A percentile compares a stretch with the other conserved stretches of the same genome.
Conservation (phyloP, 2,329 filamentous ascomycete genomes). For the Penicillium hordei region DNA sequence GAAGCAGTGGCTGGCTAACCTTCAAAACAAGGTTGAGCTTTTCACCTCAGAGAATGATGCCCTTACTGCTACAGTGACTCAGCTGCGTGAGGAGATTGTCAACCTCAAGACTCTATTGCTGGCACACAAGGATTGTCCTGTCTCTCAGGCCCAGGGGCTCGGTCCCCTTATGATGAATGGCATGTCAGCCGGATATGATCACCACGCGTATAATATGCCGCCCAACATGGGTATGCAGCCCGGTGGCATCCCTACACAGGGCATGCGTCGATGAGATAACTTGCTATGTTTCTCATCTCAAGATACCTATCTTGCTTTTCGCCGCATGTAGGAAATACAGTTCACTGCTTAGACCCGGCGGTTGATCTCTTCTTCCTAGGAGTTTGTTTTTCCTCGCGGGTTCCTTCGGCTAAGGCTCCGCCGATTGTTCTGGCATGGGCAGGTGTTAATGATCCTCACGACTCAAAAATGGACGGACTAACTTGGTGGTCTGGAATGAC, state of each 20-base stretch:
- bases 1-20: constrained; percentile 96
- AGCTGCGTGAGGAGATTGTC: constrained; percentile 87
- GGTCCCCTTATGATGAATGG: constrained; percentile 44
- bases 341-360: constrained; percentile 20
- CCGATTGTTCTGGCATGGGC: constrained; percentile 37
- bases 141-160: constrained; percentile 82
- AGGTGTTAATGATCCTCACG: constrained; percentile 44
- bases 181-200: constrained; percentile 41
- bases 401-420: constrained; percentile 26
- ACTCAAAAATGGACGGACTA: constrained; percentile 37
- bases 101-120: constrained; percentile 90
- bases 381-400: constrained; percentile 16
- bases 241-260: constrained; percentile 38
- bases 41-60: constrained; percentile 90
- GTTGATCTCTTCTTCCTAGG: constrained; percentile 16
- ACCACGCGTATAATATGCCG: constrained; percentile 45
- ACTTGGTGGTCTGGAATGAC: constrained; percentile 31
- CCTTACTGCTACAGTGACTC: constrained; percentile 77
- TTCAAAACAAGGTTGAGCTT: constrained; percentile 91
- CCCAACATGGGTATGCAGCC: constrained; percentile 45
- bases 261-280: constrained; percentile 32
- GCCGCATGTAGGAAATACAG: constrained; percentile 9
- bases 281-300: constrained; percentile 9
- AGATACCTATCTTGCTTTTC: constrained; percentile 18
- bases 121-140: constrained; percentile 93